Conservation (phyloP, 2,329 filamentous ascomycete species). For the Pseudocercospora macadamiae region DNA sequence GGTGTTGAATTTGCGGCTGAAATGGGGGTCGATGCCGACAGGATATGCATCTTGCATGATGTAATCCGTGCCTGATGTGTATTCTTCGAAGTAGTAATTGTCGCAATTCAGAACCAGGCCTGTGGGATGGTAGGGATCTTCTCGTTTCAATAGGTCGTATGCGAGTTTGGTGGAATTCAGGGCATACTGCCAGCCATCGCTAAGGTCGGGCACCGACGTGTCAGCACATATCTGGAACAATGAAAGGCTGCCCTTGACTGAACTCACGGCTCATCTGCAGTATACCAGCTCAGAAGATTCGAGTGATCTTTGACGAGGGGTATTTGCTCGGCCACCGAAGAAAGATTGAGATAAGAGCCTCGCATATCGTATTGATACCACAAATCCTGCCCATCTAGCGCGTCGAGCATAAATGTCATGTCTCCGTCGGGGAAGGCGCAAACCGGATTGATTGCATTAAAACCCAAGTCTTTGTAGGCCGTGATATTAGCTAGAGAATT, state of each 20-base stretch:
- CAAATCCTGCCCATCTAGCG: constrained; percentile 48
- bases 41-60: constrained; percentile 65
- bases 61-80: constrained; percentile 60
- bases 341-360: constrained; percentile 45
- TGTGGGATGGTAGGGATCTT: constrained; percentile 66
- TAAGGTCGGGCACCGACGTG: too few relatives aligned
- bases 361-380: constrained; percentile 54
- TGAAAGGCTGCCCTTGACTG: too few relatives aligned
- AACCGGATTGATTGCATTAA: constrained; percentile 52
- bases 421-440: constrained; percentile 46
- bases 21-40: constrained; percentile 59
- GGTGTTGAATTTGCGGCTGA: constrained; percentile 58
- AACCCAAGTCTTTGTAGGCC: constrained; percentile 47
- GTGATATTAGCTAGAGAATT: constrained; percentile 43
- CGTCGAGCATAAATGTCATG: constrained; percentile 46
- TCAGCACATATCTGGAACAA: too few relatives aligned
- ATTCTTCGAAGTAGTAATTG: constrained; percentile 62
- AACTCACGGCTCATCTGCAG: constrained; percentile 57
- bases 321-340: constrained; percentile 43
- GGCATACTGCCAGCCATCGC: constrained; percentile 61
- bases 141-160: constrained; percentile 49
- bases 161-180: constrained; percentile 51
- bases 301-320: constrained; percentile 39
- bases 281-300: constrained; percentile 52
- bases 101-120: constrained; percentile 64